Percentiles rank a stretch among this genome's conserved stretches.
Conservation (phyloP, 2,329 filamentous ascomycete species). For the Aspergillus costaricaensis region DNA sequence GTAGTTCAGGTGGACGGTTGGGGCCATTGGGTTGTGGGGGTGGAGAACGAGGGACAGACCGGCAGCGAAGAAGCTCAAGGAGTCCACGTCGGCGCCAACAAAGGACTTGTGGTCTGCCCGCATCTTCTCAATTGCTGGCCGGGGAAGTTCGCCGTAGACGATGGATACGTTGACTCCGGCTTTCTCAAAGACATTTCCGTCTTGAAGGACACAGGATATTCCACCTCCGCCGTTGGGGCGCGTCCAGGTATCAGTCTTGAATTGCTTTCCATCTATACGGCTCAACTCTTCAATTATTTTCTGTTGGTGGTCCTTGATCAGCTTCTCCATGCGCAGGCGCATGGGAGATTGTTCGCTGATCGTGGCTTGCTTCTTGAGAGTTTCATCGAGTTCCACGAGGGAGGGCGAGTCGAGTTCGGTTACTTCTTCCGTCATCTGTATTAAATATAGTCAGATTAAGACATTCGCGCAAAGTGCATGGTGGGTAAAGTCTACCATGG, state of each 20-base stretch:
- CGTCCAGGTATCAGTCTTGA: slow-evolving; percentile 82
- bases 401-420: slow-evolving; percentile 53
- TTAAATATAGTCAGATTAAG: slow-evolving; percentile 9
- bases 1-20: slow-evolving; percentile 97
- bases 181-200: slow-evolving; percentile 97
- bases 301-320: slow-evolving; percentile 90
- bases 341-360: slow-evolving; percentile 82
- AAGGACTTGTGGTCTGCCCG: slow-evolving; percentile 91
- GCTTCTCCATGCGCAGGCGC: slow-evolving; percentile 95
- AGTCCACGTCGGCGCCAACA: slow-evolving; percentile 71
- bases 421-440: slow-evolving; percentile 40
- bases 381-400: slow-evolving; percentile 81
- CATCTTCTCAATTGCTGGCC: slow-evolving; percentile 89
- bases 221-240: slow-evolving; percentile 88
- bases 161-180: slow-evolving; percentile 93
- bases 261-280: slow-evolving; percentile 77
- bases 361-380: slow-evolving; percentile 75
- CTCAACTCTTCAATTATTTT: slow-evolving; percentile 83
- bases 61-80: slow-evolving; percentile 91
- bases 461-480: background rate
- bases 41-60: slow-evolving; percentile 92
- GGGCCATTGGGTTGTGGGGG: slow-evolving; percentile 92
- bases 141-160: slow-evolving; percentile 88
- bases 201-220: slow-evolving; percentile 91
- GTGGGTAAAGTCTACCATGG: slow-evolving; percentile 46